Evolutionary conservation across 1,284 basidiomycete genomes (phyloP).

Genomic region (Xerocomus amazonicus): DNA sequence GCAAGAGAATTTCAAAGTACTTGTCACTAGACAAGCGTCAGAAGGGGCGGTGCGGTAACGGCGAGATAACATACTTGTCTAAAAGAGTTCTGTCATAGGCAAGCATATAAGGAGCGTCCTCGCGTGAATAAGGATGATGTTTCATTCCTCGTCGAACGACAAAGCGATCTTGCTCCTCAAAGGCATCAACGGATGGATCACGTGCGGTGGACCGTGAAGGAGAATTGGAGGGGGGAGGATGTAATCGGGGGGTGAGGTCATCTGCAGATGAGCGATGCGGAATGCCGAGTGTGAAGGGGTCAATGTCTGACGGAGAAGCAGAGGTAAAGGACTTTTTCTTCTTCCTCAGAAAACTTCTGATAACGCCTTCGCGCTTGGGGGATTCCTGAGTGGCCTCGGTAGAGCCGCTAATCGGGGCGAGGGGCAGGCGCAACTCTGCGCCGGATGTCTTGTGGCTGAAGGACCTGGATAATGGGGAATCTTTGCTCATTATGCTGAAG

Average conservation of each 20-base stretch:
- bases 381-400: constrained; percentile 5
- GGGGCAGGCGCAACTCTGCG: constrained; percentile 13
- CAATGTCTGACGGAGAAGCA: constrained; percentile 6
- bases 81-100: constrained; percentile 54
- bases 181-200: constrained; percentile 20
- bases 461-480: constrained; percentile 9
- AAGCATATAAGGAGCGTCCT: constrained; percentile 60
- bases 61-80: constrained; percentile 47
- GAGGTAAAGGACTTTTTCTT: constrained; percentile 25
- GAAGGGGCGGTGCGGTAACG: constrained; percentile 3
- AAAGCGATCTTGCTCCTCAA: constrained; percentile 37
- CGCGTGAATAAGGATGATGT: constrained; percentile 49
- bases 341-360: constrained; percentile 21
- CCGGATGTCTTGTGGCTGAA: constrained; percentile 11
- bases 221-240: not conserved
- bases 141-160: constrained; percentile 42
- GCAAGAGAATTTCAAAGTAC: constrained; percentile 50
- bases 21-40: constrained; percentile 46
- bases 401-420: constrained; percentile 7
- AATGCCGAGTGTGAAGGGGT: constrained; percentile 6
- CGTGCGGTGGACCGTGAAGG: constrained; percentile 2
- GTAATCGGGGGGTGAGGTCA: not conserved
- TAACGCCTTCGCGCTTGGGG: constrained; percentile 23
- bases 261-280: not conserved
- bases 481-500: constrained; percentile 27